Conservation (phyloP, 2,329 filamentous ascomycete species). For the Hirsutella minnesotensis region DNA sequence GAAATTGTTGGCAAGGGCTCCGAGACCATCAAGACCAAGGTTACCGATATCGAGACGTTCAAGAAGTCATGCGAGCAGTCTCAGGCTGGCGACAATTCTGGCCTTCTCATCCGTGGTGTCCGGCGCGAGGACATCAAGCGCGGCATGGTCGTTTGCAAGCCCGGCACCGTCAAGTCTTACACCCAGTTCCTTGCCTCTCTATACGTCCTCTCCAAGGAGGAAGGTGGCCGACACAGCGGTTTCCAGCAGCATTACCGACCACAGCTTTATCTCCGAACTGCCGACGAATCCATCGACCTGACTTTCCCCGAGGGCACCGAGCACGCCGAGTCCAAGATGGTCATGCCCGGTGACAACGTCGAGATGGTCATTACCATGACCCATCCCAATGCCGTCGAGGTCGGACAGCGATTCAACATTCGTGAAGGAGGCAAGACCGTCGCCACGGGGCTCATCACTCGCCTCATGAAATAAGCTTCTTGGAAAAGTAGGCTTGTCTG, state of each 20-base stretch:
- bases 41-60: constrained; percentile 99
- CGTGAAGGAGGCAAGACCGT: constrained; percentile 91
- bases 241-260: constrained; percentile 96
- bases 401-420: constrained; percentile 93
- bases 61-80: constrained; percentile 99
- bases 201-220: constrained; percentile 95
- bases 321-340: constrained; percentile 62
- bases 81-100: constrained; percentile 93
- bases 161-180: constrained; percentile 75
- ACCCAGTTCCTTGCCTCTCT: constrained; percentile 89
- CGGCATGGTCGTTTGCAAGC: constrained; percentile 86
- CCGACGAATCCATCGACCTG: constrained; percentile 67
- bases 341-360: constrained; percentile 98
- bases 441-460: constrained; percentile 71
- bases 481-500: neutral
- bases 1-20: constrained; percentile 84
- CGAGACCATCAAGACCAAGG: constrained; percentile 89
- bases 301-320: constrained; percentile 77
- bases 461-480: constrained; percentile 45
- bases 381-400: constrained; percentile 77
- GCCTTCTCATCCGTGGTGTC: constrained; percentile 88
- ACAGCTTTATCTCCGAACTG: constrained; percentile 90
- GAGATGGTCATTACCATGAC: constrained; percentile 89
- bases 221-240: constrained; percentile 92
- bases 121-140: constrained; percentile 89